A percentile compares a stretch with the other conserved stretches of the same genome.
Evolutionary conservation across 345 rosid genomes (phyloP).

Genomic region (Eucalyptus curtisii): DNA sequence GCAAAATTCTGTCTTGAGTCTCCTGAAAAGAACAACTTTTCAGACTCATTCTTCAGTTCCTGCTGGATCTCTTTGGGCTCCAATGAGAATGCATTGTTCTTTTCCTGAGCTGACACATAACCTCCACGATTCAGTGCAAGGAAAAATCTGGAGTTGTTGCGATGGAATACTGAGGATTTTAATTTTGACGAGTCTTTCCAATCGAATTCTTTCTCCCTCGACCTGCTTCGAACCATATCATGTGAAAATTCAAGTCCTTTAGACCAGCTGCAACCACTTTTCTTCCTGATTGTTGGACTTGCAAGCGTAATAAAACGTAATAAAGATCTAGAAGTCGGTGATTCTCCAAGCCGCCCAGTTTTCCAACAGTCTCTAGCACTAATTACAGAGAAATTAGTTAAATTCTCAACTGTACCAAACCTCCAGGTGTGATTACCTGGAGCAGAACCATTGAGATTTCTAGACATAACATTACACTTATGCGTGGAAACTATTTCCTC

Average conservation of each 20-base stretch:
- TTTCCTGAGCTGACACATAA: not conserved
- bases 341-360: not conserved
- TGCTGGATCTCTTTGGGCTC: not conserved
- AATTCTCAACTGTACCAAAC: not conserved
- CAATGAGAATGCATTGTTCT: not conserved
- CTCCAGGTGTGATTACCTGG: not conserved
- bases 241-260: not conserved
- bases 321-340: not conserved
- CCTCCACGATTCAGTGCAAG: not conserved
- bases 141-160: not conserved
- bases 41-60: not conserved
- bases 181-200: not conserved
- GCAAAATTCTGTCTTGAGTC: not conserved
- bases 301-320: not conserved
- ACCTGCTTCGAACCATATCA: not conserved
- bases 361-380: not conserved
- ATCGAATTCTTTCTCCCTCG: not conserved
- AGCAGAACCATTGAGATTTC: not conserved
- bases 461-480: not conserved
- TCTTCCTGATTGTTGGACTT: not conserved
- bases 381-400: not conserved
- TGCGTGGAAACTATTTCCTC: slow-evolving; percentile 13
- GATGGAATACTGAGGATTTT: not conserved
- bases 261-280: not conserved
- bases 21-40: not conserved